phyloP scores from a whole-genome alignment of 2,329 filamentous ascomycete genomes.

The Rasamsonia emersonii region DNA sequence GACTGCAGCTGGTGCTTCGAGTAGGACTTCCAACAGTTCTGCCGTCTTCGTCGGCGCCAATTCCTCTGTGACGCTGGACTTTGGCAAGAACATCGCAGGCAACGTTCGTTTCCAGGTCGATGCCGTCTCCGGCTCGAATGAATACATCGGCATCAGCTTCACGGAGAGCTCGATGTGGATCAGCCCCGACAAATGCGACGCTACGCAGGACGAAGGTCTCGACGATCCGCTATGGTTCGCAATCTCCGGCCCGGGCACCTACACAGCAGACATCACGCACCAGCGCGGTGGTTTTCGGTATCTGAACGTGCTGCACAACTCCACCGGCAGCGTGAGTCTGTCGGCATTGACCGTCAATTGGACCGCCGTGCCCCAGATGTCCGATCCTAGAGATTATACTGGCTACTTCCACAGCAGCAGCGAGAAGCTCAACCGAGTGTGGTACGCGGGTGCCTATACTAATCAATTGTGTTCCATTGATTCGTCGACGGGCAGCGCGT shows the following conservation, averaged over 20 bases:
- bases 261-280: conserved; percentile 34
- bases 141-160: conserved; percentile 33
- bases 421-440: conserved; percentile 46
- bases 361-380: conserved; percentile 25
- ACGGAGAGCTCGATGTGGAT: conserved; percentile 41
- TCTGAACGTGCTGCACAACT: conserved; percentile 37
- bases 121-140: conserved; percentile 13
- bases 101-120: conserved; percentile 26
- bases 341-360: conserved; percentile 31
- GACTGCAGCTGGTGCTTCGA: background rate
- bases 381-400: conserved; percentile 39
- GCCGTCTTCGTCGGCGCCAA: conserved; percentile 13
- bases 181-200: conserved; percentile 37
- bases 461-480: conserved; percentile 26
- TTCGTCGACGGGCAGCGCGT: conserved; percentile 14
- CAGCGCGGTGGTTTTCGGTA: conserved; percentile 40
- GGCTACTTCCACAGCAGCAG: conserved; percentile 45
- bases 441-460: conserved; percentile 49
- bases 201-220: conserved; percentile 37
- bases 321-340: conserved; percentile 32
- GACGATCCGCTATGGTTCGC: conserved; percentile 44
- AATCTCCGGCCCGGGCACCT: conserved; percentile 27
- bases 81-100: conserved; percentile 32
- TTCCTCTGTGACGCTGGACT: conserved; percentile 33
- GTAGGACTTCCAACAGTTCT: background rate